Percentiles rank a stretch among this genome's conserved stretches.
phyloP scores from a whole-genome alignment of 1,284 basidiomycete genomes.

The Laetiporus sulphureus region DNA sequence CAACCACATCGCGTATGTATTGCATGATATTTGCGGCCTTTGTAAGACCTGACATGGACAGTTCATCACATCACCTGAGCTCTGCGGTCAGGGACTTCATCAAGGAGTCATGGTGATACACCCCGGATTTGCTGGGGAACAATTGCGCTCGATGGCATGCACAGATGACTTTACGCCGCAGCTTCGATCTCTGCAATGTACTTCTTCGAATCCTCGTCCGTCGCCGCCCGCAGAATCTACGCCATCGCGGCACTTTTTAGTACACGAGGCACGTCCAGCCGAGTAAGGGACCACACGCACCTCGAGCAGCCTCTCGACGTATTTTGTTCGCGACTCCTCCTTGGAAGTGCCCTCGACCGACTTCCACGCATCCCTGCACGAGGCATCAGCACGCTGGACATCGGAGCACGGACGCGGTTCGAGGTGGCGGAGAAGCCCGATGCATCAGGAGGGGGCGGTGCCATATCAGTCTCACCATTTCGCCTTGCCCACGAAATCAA shows the following conservation, averaged over 20 bases:
- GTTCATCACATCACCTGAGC: too few species aligned
- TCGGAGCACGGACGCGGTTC: slow-evolving; percentile 8
- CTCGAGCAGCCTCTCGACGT: slow-evolving; percentile 67
- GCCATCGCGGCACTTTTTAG: too few species aligned
- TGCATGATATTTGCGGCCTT: too few species aligned
- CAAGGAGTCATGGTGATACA: too few species aligned
- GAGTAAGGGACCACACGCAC: slow-evolving; percentile 45
- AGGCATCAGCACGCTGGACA: slow-evolving; percentile 28
- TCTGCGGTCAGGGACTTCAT: too few species aligned
- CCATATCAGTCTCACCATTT: slow-evolving; percentile 58
- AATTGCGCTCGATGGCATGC: too few species aligned
- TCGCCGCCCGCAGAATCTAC: slow-evolving; percentile 48
- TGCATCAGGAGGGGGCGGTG: slow-evolving; percentile 7
- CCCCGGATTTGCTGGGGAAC: too few species aligned
- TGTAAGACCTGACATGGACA: too few species aligned
- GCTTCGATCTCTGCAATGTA: slow-evolving; percentile 57
- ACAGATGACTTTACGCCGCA: slow-evolving; percentile 25
- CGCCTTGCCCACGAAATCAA: slow-evolving; percentile 77
- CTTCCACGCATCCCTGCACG: slow-evolving; percentile 77
- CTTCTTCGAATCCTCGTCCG: slow-evolving; percentile 49
- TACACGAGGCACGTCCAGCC: too few species aligned
- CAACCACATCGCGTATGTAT: too few species aligned
- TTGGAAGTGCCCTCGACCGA: slow-evolving; percentile 59
- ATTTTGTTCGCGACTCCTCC: slow-evolving; percentile 66
- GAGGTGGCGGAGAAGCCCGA: slow-evolving; percentile 19